A percentile compares a stretch with the other conserved stretches of the same genome.
These are phyloP conservation scores for Aspergillus steynii DNA, from an alignment of 495 filamentous ascomycete species.

Conservation along the genomic window DNA sequence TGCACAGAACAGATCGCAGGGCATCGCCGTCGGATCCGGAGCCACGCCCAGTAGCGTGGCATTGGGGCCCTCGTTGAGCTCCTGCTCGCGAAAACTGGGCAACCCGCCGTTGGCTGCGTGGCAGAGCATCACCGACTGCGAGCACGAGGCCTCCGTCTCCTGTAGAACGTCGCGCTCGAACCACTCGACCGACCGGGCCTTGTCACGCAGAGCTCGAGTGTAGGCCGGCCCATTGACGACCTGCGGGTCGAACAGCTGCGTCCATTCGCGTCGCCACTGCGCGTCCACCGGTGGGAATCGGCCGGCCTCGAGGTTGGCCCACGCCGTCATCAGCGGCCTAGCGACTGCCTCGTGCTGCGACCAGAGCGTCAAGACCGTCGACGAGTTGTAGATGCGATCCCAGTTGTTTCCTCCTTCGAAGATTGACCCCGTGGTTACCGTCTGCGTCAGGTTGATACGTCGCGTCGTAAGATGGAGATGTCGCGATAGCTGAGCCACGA, in stretches of 20 bases:
- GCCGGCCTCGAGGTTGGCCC: background rate
- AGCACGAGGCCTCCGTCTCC: slow-evolving; percentile 1
- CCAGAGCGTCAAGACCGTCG: slow-evolving; percentile 4
- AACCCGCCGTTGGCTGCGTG: slow-evolving; percentile 1
- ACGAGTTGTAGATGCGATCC: slow-evolving; percentile 1
- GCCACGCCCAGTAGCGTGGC: slow-evolving; percentile 2
- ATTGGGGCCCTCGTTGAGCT: slow-evolving; percentile 9
- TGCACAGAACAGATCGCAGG: slow-evolving; percentile 5
- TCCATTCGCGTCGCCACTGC: slow-evolving; percentile 11
- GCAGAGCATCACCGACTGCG: slow-evolving; percentile 6
- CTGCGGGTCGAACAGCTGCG: background rate
- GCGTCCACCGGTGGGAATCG: slow-evolving; percentile 12
- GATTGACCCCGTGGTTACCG: background rate
- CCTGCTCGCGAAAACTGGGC: slow-evolving; percentile 8
- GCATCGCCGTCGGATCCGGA: slow-evolving; percentile 2
- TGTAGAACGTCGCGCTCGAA: slow-evolving; percentile 2
- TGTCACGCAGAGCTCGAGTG: background rate
- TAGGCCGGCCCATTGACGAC: background rate
- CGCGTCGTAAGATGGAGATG: background rate
- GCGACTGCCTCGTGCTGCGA: background rate
- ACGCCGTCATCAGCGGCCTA: slow-evolving; percentile 3
- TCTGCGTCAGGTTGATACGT: background rate
- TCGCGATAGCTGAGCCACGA: background rate
- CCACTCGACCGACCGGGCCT: slow-evolving; percentile 1
- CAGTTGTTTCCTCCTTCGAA: background rate